These are phyloP conservation scores for Xerocomellus dryophilus DNA, from an alignment of 768 basidiomycete species.

Conservation along the genomic window DNA sequence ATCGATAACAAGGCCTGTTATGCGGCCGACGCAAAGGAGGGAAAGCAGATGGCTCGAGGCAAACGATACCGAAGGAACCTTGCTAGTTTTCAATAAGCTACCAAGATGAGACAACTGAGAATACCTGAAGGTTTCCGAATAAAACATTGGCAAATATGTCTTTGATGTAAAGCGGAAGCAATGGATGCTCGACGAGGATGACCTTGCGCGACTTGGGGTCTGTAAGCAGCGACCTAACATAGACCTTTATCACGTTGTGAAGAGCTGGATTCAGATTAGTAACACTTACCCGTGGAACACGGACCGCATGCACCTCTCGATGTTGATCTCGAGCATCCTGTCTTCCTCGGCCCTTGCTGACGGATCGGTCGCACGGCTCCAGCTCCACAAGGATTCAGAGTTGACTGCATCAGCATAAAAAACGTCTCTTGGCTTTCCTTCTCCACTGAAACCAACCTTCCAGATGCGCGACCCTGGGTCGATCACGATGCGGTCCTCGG, in stretches of 20 bases:
- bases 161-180: slow-evolving; percentile 84
- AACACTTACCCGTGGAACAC: slow-evolving; percentile 79
- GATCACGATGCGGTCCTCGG: slow-evolving; percentile 92
- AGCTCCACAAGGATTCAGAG: slow-evolving; percentile 55
- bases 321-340: slow-evolving; percentile 60
- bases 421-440: slow-evolving; percentile 86
- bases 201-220: slow-evolving; percentile 96
- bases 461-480: slow-evolving; percentile 92
- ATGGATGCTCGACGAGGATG: slow-evolving; percentile 85
- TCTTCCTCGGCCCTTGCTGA: slow-evolving; percentile 70
- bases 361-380: slow-evolving; percentile 51
- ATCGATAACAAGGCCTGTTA: slow-evolving; percentile 92
- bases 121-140: slow-evolving; percentile 86
- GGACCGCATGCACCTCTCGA: slow-evolving; percentile 67
- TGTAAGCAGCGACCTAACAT: slow-evolving; percentile 77
- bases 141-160: slow-evolving; percentile 81
- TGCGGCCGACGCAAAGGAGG: slow-evolving; percentile 79
- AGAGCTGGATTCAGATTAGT: background rate
- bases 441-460: slow-evolving; percentile 98
- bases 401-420: slow-evolving; percentile 54
- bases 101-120: background rate
- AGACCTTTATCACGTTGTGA: slow-evolving; percentile 17
- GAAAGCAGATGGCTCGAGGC: slow-evolving; percentile 84
- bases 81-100: background rate
- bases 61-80: slow-evolving; percentile 96